Evolutionary conservation across 164 flowering plant genomes (phyloP), one percentile per base, ranked within the genome.

Genomic region (Umbellularia californica): DNA sequence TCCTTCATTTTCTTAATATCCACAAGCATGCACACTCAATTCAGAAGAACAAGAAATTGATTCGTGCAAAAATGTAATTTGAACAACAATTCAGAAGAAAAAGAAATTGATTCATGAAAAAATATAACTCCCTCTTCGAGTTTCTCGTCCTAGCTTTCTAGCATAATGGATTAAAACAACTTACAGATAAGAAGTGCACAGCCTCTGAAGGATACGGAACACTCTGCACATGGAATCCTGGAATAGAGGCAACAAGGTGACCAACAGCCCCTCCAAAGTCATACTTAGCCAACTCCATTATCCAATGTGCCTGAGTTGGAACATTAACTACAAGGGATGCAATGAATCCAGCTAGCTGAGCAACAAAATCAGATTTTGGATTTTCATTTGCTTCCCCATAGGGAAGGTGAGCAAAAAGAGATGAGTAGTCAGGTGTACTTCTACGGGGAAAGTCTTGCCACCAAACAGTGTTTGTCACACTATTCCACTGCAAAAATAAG

Each of bases 381-480:
- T 80, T 81, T 76, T 74, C 77, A 82, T 75, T 70, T 58, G 50
- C 51, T 58, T 79, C 81, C 55, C 68, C 78, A 62, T 62, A 74
- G 64, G 80, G 68, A 25, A 70, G 51, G 77, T 50, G 84, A 24
- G 83, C 63, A 75, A 94, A 94, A 65, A 94, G 86, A 68, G 94
- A 84, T 65, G 74, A 82, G 81, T 77, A 84, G 80, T 89, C 88
- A 74, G 92, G 90, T 2, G 70, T 47, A 72, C 66, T 74, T 76
- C 80, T 78, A 50, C 85, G 85, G 69, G 97, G 98, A 75, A 94
- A 94, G 83, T 94, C 98, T 87, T 94, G 97, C 98, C 98, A 92
- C 98, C 98, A 94, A 50, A 94, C 79, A 20, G 97, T 94, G 85
- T 94, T 94, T 12, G 98, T 92, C 76, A 92, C 90, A 75, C 22